phyloP scores from a whole-genome alignment of 2,329 filamentous ascomycete genomes.

The Hymenotorrendiella dingleyae region DNA sequence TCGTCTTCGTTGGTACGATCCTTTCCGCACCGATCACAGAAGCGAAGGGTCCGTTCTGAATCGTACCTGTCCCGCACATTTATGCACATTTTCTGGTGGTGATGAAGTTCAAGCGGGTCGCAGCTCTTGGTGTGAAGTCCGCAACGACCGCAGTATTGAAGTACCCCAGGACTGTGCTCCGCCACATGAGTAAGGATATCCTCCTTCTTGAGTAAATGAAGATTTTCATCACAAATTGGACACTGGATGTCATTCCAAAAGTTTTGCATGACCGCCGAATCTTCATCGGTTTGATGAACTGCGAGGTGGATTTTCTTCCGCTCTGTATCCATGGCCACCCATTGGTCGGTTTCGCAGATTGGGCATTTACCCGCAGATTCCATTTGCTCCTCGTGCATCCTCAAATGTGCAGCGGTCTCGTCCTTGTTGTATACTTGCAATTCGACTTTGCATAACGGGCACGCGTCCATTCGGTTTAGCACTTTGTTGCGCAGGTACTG shows the following conservation, averaged over 20 bases:
- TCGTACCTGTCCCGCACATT: not conserved
- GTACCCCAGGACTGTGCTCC: constrained; percentile 16
- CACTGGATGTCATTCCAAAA: constrained; percentile 20
- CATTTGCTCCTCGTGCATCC: constrained; percentile 16
- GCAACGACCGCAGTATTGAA: constrained; percentile 21
- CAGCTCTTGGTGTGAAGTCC: constrained; percentile 1
- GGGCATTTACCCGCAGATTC: constrained; percentile 19
- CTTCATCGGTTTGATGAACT: constrained; percentile 14
- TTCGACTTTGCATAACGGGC: constrained; percentile 16
- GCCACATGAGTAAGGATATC: constrained; percentile 20
- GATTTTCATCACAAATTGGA: constrained; percentile 20
- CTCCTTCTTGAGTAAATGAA: constrained; percentile 9
- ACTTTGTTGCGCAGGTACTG: constrained; percentile 19
- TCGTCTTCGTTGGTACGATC: constrained; percentile 4
- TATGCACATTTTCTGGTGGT: constrained; percentile 5
- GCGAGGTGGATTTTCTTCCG: constrained; percentile 20
- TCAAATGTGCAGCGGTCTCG: constrained; percentile 15
- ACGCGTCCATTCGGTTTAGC: constrained; percentile 18
- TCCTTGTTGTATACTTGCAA: constrained; percentile 15
- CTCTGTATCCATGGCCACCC: constrained; percentile 16
- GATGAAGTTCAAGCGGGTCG: not conserved
- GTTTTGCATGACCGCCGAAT: not conserved
- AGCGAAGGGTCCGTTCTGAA: not conserved
- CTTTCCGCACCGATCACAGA: constrained; percentile 6
- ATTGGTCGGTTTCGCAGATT: constrained; percentile 19